Conservation (phyloP, 73 alveolate species). For the Tetrahymena borealis region DNA sequence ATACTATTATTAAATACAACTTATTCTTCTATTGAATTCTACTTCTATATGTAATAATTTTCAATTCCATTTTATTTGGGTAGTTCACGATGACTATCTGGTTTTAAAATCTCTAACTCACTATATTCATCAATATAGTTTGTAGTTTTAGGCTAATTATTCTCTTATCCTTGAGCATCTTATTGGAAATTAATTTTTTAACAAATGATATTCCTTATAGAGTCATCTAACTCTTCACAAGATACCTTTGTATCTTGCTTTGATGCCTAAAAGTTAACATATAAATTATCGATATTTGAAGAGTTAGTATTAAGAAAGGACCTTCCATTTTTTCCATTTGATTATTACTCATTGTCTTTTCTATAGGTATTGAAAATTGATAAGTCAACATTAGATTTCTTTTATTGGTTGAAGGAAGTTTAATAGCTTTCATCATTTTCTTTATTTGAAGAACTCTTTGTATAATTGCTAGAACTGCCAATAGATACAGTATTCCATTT, state of each 20-base stretch:
- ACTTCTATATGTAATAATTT: not conserved
- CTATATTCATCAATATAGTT: not conserved
- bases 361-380: not conserved
- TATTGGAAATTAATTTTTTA: not conserved
- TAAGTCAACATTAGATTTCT: not conserved
- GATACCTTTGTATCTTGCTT: not conserved
- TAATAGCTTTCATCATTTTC: not conserved
- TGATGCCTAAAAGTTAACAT: not conserved
- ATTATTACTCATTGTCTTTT: not conserved
- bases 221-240: not conserved
- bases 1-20: not conserved
- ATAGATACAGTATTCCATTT: not conserved
- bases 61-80: not conserved
- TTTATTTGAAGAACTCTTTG: not conserved
- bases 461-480: not conserved
- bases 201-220: not conserved
- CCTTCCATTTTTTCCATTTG: not conserved
- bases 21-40: not conserved
- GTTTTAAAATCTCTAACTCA: not conserved
- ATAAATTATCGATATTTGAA: not conserved
- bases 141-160: not conserved
- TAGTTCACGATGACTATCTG: not conserved
- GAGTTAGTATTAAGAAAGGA: not conserved
- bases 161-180: not conserved
- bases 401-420: not conserved